Percentiles rank a stretch among this genome's conserved stretches.
Evolutionary conservation across 148 eudicot genomes (phyloP).

Genomic region (Cornus florida): DNA sequence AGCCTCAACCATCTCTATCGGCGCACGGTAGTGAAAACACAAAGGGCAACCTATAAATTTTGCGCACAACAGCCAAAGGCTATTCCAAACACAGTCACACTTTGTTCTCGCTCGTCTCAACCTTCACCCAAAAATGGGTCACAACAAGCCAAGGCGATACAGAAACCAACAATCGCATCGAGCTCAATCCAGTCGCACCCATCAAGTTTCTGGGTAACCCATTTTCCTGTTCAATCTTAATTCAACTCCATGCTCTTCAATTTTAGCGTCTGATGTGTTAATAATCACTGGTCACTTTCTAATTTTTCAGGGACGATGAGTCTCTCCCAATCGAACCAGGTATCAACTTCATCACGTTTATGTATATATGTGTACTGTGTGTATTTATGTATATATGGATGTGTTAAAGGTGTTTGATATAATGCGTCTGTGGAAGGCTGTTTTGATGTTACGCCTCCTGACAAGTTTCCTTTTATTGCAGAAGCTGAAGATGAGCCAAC

Average conservation of each 20-base stretch:
- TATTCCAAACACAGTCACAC: too few species aligned
- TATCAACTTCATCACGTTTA: background rate
- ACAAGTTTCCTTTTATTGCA: conserved; percentile 19
- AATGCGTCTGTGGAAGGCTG: background rate
- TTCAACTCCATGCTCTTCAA: background rate
- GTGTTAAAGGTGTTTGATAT: conserved; percentile 21
- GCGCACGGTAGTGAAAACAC: too few species aligned
- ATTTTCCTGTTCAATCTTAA: background rate
- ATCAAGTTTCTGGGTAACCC: conserved; percentile 27
- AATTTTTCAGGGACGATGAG: conserved; percentile 36
- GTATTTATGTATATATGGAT: too few species aligned
- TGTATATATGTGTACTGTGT: background rate
- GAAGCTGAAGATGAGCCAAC: conserved; percentile 40
- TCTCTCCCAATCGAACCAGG: conserved; percentile 71
- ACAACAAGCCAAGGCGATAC: conserved; percentile 58
- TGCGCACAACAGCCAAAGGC: too few species aligned
- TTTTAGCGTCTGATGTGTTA: background rate
- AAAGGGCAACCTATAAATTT: too few species aligned
- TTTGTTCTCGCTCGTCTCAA: too few species aligned
- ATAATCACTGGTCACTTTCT: background rate
- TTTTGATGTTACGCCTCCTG: background rate
- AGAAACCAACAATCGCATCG: conserved; percentile 48
- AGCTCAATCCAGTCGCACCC: conserved; percentile 48
- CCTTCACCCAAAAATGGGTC: conserved; percentile 44
- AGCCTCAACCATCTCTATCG: too few species aligned